These are phyloP conservation scores for Spathaspora girioi DNA, from an alignment of 805 yeast species.

Conservation along the genomic window DNA sequence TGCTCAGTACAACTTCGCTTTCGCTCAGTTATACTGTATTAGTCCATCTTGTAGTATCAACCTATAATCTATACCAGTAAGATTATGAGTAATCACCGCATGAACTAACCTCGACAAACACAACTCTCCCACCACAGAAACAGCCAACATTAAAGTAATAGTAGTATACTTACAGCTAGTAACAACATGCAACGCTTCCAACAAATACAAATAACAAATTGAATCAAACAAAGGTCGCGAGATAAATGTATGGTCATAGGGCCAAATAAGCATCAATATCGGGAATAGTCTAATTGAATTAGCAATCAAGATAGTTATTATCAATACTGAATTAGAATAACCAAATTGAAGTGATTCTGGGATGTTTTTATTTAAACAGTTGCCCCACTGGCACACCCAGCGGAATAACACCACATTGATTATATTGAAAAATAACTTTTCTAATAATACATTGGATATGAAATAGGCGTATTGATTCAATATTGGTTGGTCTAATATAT, in stretches of 20 bases:
- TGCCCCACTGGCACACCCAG: constrained; percentile 16
- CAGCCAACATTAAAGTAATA: constrained; percentile 12
- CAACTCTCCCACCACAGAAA: constrained; percentile 14
- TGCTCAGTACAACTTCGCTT: too few species aligned
- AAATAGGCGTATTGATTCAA: constrained; percentile 55
- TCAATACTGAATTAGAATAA: constrained; percentile 42
- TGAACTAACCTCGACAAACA: constrained; percentile 12
- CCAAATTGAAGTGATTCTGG: constrained; percentile 26
- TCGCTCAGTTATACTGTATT: too few species aligned
- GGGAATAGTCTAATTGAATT: constrained; percentile 83
- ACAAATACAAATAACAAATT: constrained; percentile 57
- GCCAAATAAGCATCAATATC: constrained; percentile 93
- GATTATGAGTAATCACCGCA: constrained; percentile 5
- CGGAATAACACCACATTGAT: constrained; percentile 25
- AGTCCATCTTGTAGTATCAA: background rate
- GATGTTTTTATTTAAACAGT: constrained; percentile 13
- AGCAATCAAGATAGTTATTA: constrained; percentile 70
- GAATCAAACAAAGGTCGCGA: constrained; percentile 57
- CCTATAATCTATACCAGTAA: constrained; percentile 3
- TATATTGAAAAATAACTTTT: constrained; percentile 39
- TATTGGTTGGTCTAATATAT: constrained; percentile 31
- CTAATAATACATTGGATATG: constrained; percentile 48
- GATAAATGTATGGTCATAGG: constrained; percentile 72
- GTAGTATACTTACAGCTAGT: constrained; percentile 15
- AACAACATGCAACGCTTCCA: constrained; percentile 49